These are phyloP conservation scores for Pyrus hybrid DNA, from an alignment of 331 rosid genomes.

Conservation along the genomic window DNA sequence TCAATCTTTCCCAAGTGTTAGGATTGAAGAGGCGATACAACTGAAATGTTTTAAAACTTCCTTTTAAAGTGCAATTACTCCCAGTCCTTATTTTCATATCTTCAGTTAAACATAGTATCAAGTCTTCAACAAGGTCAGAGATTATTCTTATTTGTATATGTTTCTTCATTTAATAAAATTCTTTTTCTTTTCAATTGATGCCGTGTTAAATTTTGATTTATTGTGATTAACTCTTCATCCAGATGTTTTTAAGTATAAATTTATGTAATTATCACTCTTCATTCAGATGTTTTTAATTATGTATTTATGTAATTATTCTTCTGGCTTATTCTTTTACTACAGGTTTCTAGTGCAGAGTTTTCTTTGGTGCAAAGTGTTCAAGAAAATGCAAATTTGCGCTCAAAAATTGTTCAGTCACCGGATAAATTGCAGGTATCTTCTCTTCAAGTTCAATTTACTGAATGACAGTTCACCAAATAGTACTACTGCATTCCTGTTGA, in stretches of 20 bases:
- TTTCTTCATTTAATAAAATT: neutral
- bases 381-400: constrained; percentile 73
- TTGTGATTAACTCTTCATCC: neutral
- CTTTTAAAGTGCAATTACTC: neutral
- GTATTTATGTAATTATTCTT: neutral
- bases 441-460: neutral
- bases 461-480: neutral
- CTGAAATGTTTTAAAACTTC: neutral
- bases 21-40: neutral
- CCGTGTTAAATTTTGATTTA: neutral
- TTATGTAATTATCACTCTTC: too few relatives aligned
- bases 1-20: neutral
- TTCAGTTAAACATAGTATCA: neutral
- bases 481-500: neutral
- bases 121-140: neutral
- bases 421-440: constrained; percentile 71
- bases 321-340: constrained; percentile 5
- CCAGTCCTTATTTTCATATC: neutral
- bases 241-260: too few relatives aligned
- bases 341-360: constrained; percentile 80
- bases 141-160: neutral
- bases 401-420: constrained; percentile 78
- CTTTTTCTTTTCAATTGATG: neutral
- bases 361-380: constrained; percentile 55
- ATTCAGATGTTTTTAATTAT: neutral